Percentiles rank a stretch among this genome's conserved stretches.
These are phyloP conservation scores for Starmerella kuoi DNA, from an alignment of 805 yeast species.

Conservation along the genomic window DNA sequence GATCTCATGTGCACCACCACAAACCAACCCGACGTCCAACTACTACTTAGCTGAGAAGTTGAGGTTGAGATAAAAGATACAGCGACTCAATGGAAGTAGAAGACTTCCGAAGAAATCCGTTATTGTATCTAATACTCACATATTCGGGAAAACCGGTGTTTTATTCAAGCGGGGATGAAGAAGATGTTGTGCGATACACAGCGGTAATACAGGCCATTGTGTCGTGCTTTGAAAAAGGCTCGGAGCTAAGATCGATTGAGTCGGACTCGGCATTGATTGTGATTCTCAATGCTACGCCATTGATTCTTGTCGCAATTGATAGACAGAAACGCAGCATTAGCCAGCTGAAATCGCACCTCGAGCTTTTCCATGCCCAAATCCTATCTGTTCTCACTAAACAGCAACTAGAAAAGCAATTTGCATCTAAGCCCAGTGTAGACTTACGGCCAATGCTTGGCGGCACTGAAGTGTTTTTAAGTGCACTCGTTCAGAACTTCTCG, in stretches of 20 bases:
- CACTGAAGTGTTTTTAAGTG: conserved; percentile 61
- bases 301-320: conserved; percentile 56
- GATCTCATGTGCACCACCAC: too few relatives aligned
- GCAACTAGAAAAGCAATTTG: conserved; percentile 56
- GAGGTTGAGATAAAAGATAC: too few relatives aligned
- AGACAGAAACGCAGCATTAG: conserved; percentile 28
- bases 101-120: too few relatives aligned
- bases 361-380: conserved; percentile 60
- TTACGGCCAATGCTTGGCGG: conserved; percentile 61
- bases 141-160: conserved; percentile 24
- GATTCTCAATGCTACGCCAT: conserved; percentile 52
- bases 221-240: conserved; percentile 18
- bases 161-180: conserved; percentile 19
- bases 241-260: conserved; percentile 36
- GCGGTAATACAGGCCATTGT: conserved; percentile 25
- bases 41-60: too few relatives aligned
- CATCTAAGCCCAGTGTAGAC: conserved; percentile 67
- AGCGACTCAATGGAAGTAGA: too few relatives aligned
- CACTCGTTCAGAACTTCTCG: conserved; percentile 44
- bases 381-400: conserved; percentile 76
- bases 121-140: conserved; percentile 21
- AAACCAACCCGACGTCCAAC: too few relatives aligned
- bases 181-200: conserved; percentile 18
- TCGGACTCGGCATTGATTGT: conserved; percentile 40
- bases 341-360: conserved; percentile 51